phyloP scores from a whole-genome alignment of 352 stramenopile genomes.

The Phytopythium helicoides region DNA sequence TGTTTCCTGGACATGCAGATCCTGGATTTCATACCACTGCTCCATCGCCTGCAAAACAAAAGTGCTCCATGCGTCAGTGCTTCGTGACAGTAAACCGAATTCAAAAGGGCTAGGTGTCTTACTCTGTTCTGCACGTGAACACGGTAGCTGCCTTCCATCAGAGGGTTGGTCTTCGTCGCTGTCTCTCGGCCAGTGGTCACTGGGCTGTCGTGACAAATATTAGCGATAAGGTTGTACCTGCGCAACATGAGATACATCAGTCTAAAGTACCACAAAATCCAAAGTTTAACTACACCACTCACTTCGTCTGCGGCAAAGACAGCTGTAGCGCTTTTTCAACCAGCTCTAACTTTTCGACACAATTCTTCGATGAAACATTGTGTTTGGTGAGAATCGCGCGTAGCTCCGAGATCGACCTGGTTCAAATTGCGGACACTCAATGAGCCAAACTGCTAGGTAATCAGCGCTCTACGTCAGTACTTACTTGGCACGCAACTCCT shows the following conservation, averaged over 20 bases:
- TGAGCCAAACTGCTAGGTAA: neutral
- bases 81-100: neutral
- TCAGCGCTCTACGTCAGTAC: neutral
- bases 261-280: neutral
- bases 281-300: neutral
- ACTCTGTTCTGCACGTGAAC: constrained; percentile 95
- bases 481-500: constrained; percentile 49
- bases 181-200: constrained; percentile 91
- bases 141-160: constrained; percentile 96
- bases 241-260: constrained; percentile 12
- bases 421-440: neutral
- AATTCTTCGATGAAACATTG: constrained; percentile 57
- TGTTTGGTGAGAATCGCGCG: constrained; percentile 52
- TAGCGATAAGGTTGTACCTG: constrained; percentile 98
- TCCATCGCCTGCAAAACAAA: constrained; percentile 69
- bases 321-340: constrained; percentile 61
- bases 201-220: constrained; percentile 97
- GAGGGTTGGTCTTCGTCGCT: constrained; percentile 85
- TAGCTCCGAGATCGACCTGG: constrained; percentile 66
- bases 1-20: constrained; percentile 96
- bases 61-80: constrained; percentile 4
- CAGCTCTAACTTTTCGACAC: constrained; percentile 78
- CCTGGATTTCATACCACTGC: constrained; percentile 99
- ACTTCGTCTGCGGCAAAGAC: constrained; percentile 66
- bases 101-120: constrained; percentile 5